Evolutionary conservation across 2,329 filamentous ascomycete species (phyloP).

Genomic region (Coleophoma eucalyptorum): DNA sequence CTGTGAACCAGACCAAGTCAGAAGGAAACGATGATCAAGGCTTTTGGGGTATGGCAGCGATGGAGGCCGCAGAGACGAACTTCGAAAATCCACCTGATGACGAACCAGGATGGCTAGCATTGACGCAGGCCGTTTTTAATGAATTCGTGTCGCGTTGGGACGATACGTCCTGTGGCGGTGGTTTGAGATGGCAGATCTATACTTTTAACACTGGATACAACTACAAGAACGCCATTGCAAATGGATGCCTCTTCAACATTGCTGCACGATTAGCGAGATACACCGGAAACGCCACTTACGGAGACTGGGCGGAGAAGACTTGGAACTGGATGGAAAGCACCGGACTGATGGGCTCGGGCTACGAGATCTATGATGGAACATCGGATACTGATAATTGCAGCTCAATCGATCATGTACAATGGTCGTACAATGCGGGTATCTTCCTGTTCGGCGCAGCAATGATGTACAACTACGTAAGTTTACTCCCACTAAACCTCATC

Average conservation of each 20-base stretch:
- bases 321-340: slow-evolving; percentile 58
- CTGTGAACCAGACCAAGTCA: slow-evolving; percentile 51
- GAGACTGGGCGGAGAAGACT: slow-evolving; percentile 54
- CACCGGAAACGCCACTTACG: slow-evolving; percentile 63
- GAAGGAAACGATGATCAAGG: slow-evolving; percentile 69
- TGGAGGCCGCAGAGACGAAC: slow-evolving; percentile 62
- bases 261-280: slow-evolving; percentile 69
- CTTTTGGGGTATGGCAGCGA: slow-evolving; percentile 66
- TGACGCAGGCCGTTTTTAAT: slow-evolving; percentile 69
- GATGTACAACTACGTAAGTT: slow-evolving; percentile 62
- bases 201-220: slow-evolving; percentile 70
- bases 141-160: slow-evolving; percentile 66
- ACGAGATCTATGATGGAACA: slow-evolving; percentile 62
- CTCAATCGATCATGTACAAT: slow-evolving; percentile 57
- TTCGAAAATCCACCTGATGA: slow-evolving; percentile 54
- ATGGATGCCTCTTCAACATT: slow-evolving; percentile 61
- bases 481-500: background rate
- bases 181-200: slow-evolving; percentile 75
- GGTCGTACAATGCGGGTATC: slow-evolving; percentile 63
- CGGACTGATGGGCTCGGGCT: slow-evolving; percentile 55
- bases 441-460: slow-evolving; percentile 60
- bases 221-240: slow-evolving; percentile 66
- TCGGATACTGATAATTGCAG: slow-evolving; percentile 55
- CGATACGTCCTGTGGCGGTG: slow-evolving; percentile 59
- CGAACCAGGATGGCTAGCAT: slow-evolving; percentile 56